phyloP scores from a whole-genome alignment of 2,329 filamentous ascomycete species.

The Apiospora rasikravindrae region DNA sequence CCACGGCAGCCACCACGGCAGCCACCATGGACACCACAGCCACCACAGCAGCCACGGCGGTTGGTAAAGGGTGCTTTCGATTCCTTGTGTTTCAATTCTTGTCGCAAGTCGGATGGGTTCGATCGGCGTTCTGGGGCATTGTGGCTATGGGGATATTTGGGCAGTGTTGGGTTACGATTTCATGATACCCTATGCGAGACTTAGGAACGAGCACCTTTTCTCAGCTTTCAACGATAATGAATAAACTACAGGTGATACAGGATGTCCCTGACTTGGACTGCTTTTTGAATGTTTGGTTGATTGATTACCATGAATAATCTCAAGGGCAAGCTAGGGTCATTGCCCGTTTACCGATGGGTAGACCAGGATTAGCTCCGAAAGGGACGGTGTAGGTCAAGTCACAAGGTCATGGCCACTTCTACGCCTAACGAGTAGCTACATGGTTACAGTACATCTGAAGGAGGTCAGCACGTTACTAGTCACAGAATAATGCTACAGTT shows the following conservation, averaged over 20 bases:
- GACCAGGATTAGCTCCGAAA: not conserved
- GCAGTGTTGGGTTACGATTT: not conserved
- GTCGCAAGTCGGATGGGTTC: not conserved
- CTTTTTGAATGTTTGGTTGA: not conserved
- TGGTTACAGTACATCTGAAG: not conserved
- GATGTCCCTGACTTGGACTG: not conserved
- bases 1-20: conserved; percentile 28
- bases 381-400: not conserved
- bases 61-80: not conserved
- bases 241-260: not conserved
- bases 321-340: not conserved
- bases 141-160: not conserved
- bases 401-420: too few species aligned
- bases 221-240: not conserved
- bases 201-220: not conserved
- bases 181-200: not conserved
- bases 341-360: not conserved
- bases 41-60: conserved; percentile 3
- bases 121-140: not conserved
- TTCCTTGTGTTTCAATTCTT: not conserved
- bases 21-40: conserved; percentile 27
- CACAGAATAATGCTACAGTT: not conserved
- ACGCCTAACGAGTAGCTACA: too few species aligned
- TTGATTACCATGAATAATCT: too few species aligned
- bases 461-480: not conserved